A percentile compares a stretch with the other conserved stretches of the same genome.
Evolutionary conservation across 2,329 filamentous ascomycete genomes (phyloP).

Genomic region (Blastomyces emzantsi): DNA sequence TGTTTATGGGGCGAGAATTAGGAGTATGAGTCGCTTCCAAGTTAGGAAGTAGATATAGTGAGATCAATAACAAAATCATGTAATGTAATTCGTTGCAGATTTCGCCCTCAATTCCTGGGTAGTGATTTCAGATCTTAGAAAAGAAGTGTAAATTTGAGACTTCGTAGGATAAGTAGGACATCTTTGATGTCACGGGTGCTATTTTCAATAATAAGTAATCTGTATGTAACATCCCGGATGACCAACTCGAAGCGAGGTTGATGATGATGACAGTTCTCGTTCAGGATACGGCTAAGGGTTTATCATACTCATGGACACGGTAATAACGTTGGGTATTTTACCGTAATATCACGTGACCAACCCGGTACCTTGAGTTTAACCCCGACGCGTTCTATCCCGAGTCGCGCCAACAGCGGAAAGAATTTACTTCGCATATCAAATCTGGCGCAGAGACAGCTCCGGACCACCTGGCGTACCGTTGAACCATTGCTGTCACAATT

Average conservation of each 20-base stretch:
- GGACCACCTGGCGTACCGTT: neutral
- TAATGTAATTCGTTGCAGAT: neutral
- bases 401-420: constrained; percentile 1
- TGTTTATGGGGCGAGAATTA: constrained; percentile 39
- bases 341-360: neutral
- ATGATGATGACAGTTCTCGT: neutral
- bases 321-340: neutral
- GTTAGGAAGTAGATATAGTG: constrained; percentile 16
- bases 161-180: neutral
- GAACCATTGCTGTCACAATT: neutral
- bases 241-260: neutral
- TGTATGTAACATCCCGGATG: too few species aligned
- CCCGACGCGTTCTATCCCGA: constrained; percentile 3
- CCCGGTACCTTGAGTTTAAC: constrained; percentile 1
- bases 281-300: neutral
- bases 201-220: too few species aligned
- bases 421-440: neutral
- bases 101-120: neutral
- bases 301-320: neutral
- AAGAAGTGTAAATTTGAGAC: neutral
- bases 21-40: constrained; percentile 37
- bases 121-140: neutral
- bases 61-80: neutral
- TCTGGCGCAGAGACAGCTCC: neutral
- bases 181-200: too few species aligned